A percentile compares a stretch with the other conserved stretches of the same genome.
Conservation (phyloP, 345 rosid genomes). For the Salix udensis region DNA sequence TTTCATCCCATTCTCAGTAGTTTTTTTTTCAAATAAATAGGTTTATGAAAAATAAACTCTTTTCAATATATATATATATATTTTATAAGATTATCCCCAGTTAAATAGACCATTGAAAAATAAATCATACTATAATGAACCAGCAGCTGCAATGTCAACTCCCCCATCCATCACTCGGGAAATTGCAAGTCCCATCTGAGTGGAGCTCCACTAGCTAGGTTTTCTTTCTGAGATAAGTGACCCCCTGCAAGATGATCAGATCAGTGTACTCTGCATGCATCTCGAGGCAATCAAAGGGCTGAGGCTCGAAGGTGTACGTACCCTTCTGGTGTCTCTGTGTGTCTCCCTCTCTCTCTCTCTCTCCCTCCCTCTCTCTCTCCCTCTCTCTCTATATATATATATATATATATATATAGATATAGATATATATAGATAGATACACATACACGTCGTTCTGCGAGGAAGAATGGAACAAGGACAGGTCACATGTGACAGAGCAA, state of each 20-base stretch:
- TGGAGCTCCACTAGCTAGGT: background rate
- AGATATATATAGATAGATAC: no score
- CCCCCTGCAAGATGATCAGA: background rate
- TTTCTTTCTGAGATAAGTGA: no score
- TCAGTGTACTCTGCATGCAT: background rate
- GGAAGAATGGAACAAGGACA: background rate
- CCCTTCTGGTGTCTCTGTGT: background rate
- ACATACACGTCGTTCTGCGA: background rate
- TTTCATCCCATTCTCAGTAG: background rate
- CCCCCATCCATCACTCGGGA: background rate
- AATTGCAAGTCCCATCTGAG: background rate
- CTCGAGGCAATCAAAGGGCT: conserved; percentile 6
- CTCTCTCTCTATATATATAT: no score
- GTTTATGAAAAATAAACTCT: no score
- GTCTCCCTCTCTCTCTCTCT: no score
- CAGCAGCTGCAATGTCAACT: background rate
- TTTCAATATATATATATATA: no score
- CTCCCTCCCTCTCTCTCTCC: background rate
- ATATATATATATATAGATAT: background rate
- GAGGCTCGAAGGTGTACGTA: background rate
- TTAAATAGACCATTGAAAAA: background rate
- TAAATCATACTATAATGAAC: background rate
- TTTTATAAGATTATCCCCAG: no score
- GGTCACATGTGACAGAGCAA: background rate
- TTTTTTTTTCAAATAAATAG: no score